Evolutionary conservation across 2,329 filamentous ascomycete genomes (phyloP).

Genomic region (Rosellinia necatrix): DNA sequence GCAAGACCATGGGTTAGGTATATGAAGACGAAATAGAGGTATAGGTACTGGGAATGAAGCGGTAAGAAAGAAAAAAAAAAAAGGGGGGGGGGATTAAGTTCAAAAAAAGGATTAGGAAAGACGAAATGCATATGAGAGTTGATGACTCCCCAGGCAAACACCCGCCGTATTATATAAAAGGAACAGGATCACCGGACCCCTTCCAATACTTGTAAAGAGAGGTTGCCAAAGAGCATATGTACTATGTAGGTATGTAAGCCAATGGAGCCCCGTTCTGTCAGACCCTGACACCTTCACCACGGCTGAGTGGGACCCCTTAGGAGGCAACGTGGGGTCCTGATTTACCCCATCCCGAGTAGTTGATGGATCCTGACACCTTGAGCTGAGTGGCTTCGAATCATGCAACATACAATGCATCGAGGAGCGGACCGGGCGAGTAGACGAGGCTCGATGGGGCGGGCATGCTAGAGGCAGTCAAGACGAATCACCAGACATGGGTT

Average conservation of each 20-base stretch:
- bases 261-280: conserved; percentile 23
- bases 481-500: neutral
- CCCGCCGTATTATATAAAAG: conserved; percentile 1
- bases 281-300: conserved; percentile 18
- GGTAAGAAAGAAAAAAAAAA: neutral
- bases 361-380: neutral
- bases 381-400: conserved; percentile 24
- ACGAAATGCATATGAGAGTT: neutral
- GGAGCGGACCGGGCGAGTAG: conserved; percentile 15
- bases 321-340: conserved; percentile 7
- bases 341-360: conserved; percentile 14
- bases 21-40: neutral
- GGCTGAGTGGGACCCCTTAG: conserved; percentile 16
- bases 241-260: conserved; percentile 12
- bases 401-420: conserved; percentile 26
- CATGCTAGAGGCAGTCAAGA: conserved; percentile 13
- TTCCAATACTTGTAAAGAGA: conserved; percentile 12
- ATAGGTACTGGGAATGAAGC: neutral
- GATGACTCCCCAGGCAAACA: conserved; percentile 11
- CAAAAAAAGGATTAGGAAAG: conserved; percentile 2
- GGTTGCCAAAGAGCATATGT: conserved; percentile 24
- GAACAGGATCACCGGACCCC: conserved; percentile 4
- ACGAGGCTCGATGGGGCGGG: conserved; percentile 24
- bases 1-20: neutral
- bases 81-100: no score